Base-by-base conservation (phyloP, 768 basidiomycete genomes). In the Amanita pallidorosea region DNA sequence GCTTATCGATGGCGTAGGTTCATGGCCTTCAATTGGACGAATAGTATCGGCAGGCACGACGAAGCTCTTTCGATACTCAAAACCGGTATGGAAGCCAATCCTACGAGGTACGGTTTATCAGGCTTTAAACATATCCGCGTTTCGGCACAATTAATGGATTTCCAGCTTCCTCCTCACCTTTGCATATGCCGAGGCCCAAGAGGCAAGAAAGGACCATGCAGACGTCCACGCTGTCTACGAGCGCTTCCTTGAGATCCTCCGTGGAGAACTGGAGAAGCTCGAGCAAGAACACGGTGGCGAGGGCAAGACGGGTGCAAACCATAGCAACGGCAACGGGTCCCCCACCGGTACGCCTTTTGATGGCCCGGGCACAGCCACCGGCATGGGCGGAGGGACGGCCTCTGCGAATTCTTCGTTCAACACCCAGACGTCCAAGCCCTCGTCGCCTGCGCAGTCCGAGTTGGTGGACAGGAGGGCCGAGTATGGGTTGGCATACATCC, bases 1-100 rank as follows among this genome's bases (percentile, higher is more conserved):
- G 27, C 52, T 46, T 38, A 54, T 38, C 42, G 50, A 29, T 51
- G 49, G 45, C 23, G n/a, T 56, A 95, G 91, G 88, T 93, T 86
- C 63, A 88, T 94, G 81, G 88, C 91, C 4, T 90, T 86, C 58
- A 78, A 74, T 20, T 95, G 88, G 81, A 83, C 82, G n/a, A 70
- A 73, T 49, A 77, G 76, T 45, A 70, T 85, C 35, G 85, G 84
- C 53, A 87, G 85, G 65, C 65, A 72, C 7, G 92, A 97, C 11
- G 93, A 98, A 52, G 90, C 89, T 0, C 58, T 83, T 22, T 72
- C 76, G n/a, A 79, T 88, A 33, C 73, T 96, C 44, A 88, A 85
- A 64, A 76, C 83, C 1, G 95, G 95, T 8, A 74, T 94, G 46
- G 82, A 91, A 57, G 93, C 93, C 5, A 95, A 92, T 63, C 84